Evolutionary conservation across 208 protist species (phyloP).

Genomic region (Phytomonas serpens): DNA sequence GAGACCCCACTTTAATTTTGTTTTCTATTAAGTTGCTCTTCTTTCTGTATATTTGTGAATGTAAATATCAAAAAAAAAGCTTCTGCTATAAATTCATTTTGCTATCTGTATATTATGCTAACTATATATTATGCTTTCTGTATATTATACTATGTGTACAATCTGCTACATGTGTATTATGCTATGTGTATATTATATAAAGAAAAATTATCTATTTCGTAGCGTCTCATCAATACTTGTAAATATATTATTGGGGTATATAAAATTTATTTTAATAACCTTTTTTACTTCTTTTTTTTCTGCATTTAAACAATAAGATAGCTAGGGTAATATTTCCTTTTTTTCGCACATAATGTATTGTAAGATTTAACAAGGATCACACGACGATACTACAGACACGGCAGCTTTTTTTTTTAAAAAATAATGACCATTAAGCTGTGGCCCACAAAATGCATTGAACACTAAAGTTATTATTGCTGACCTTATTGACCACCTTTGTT

Average conservation of each 20-base stretch:
- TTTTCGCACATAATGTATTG: background rate
- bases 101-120: background rate
- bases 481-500: background rate
- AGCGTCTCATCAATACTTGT: background rate
- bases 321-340: conserved; percentile 8
- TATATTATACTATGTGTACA: too few species aligned
- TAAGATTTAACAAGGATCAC: background rate
- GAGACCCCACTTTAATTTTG: background rate
- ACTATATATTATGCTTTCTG: background rate
- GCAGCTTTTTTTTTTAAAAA: conserved; percentile 15
- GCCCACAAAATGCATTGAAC: background rate
- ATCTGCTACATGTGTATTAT: background rate
- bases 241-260: background rate
- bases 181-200: background rate
- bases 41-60: conserved; percentile 2
- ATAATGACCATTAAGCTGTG: background rate
- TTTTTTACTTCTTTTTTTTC: conserved; percentile 1
- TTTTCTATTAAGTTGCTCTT: background rate
- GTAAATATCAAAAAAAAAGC: conserved; percentile 1
- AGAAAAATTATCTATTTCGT: background rate
- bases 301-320: background rate
- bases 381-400: background rate
- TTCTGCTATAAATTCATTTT: background rate
- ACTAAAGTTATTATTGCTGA: background rate
- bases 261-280: background rate